Evolutionary conservation across 441 rosid genomes (phyloP), one percentile per base, ranked within the genome.

Genomic region (Gossypium davidsonii): DNA sequence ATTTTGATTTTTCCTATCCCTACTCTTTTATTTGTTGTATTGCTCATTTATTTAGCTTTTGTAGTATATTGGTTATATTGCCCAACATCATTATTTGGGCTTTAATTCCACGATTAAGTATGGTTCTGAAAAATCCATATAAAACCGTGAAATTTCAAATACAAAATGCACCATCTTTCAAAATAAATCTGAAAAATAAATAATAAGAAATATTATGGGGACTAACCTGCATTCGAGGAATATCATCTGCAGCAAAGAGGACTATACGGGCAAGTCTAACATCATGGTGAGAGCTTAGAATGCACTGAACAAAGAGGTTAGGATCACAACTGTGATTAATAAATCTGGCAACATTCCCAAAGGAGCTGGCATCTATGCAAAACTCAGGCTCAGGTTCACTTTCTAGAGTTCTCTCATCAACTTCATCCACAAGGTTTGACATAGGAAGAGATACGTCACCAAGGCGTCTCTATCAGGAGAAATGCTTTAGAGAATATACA

Each of bases 241-340:
- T 91, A 80, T 90, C 86, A 78, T 91, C 99, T 3, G 97, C 91
- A 12, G 97, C 99, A 70, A 92, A 89, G 12, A 94, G 85, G 82
- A 92, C 88, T 67, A 95, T 87, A 18, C 90, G 86, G 25, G 96
- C 98, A 70, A 91, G 95, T 74, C 84, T 88, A 18, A 89, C 68
- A 75, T 92, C 97, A 10, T 83, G 94, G 83, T 95, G 99, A 15
- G 88, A 83, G 78, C 93, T 90, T 77, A 93, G 68, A 67, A 94
- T 85, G 57, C 96, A 86, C 51, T 91, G 96, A 37, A 95, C 96
- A 79, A 91, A 95, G 31, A 95, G 87, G 72, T 95, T 95, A 25
- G 99, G 99, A 77, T 87, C 93, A 20, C 99, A 94, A 66, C 98
- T 91, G 75, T 92, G 98, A 74, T 92, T 94, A 46, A 95, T 87